A percentile compares a stretch with the other conserved stretches of the same genome.
Evolutionary conservation across 768 basidiomycete genomes (phyloP).

Genomic region (Suillus brevipes): DNA sequence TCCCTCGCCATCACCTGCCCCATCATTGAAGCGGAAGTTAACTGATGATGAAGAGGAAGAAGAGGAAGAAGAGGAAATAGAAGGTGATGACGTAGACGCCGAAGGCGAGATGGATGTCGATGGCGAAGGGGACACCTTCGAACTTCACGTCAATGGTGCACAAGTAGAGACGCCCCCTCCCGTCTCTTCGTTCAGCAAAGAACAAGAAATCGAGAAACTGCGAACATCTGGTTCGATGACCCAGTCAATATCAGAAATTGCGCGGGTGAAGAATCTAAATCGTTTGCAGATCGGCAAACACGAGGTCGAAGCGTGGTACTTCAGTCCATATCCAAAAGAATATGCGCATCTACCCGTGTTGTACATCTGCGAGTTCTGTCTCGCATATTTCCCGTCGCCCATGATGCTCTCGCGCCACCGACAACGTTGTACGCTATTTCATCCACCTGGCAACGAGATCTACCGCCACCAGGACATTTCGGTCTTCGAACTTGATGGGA

Average conservation of each 20-base stretch:
- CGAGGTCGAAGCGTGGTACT: constrained; percentile 99
- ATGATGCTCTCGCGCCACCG: constrained; percentile 94
- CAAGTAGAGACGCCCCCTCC: constrained; percentile 54
- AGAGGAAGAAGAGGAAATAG: constrained; percentile 59
- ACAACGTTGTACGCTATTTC: constrained; percentile 83
- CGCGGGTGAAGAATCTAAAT: constrained; percentile 97
- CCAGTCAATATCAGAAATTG: constrained; percentile 95
- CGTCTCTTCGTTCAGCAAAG: constrained; percentile 81
- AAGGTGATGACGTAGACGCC: constrained; percentile 42
- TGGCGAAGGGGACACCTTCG: constrained; percentile 67
- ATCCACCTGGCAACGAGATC: constrained; percentile 99
- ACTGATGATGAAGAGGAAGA: constrained; percentile 65
- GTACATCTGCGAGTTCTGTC: constrained; percentile 98
- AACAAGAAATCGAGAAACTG: constrained; percentile 98
- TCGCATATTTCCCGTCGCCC: constrained; percentile 86
- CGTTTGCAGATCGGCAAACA: constrained; percentile 93
- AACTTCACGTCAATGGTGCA: constrained; percentile 51
- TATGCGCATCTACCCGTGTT: constrained; percentile 94
- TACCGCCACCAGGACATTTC: constrained; percentile 97
- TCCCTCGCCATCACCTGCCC: constrained; percentile 59
- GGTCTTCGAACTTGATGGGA: constrained; percentile 98
- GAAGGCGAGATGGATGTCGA: constrained; percentile 70
- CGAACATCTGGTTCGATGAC: constrained; percentile 99
- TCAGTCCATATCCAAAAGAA: constrained; percentile 98
- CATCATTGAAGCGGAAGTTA: constrained; percentile 67